A percentile compares a stretch with the other conserved stretches of the same genome.
phyloP scores from a whole-genome alignment of 2,329 filamentous ascomycete genomes.

The Chaetomium globosum region DNA sequence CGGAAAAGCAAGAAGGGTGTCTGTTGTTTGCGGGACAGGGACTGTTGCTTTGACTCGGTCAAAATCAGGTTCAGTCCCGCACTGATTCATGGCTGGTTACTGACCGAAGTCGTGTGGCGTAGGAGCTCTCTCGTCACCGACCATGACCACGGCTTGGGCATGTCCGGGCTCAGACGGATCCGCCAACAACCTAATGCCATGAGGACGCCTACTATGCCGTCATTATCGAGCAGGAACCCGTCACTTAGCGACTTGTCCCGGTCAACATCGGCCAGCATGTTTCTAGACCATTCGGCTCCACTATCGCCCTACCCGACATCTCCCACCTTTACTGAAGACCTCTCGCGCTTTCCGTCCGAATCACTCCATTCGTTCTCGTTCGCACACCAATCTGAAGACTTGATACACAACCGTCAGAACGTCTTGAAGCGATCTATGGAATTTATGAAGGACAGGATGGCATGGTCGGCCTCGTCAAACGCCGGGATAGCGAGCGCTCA shows the following conservation, averaged over 20 bases:
- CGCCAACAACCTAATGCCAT: constrained; percentile 74
- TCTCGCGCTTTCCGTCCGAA: constrained; percentile 89
- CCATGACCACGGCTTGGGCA: constrained; percentile 83
- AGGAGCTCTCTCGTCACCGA: constrained; percentile 82
- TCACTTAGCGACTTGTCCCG: constrained; percentile 60
- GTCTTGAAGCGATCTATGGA: constrained; percentile 91
- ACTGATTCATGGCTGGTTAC: constrained; percentile 20
- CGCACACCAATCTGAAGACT: constrained; percentile 90
- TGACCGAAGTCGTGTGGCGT: constrained; percentile 34
- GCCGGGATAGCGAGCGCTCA: constrained; percentile 80
- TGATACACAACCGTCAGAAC: constrained; percentile 87
- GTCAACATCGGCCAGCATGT: constrained; percentile 71
- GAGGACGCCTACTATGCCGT: constrained; percentile 66
- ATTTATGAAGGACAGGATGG: constrained; percentile 91
- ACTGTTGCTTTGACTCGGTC: constrained; percentile 11
- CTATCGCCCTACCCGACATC: constrained; percentile 67
- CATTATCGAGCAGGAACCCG: constrained; percentile 62
- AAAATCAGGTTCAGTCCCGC: constrained; percentile 23
- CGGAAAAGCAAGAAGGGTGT: constrained; percentile 25
- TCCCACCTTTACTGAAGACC: constrained; percentile 81
- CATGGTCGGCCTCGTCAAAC: constrained; percentile 71
- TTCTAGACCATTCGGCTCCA: constrained; percentile 56
- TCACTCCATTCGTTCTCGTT: constrained; percentile 98
- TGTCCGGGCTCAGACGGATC: constrained; percentile 88
- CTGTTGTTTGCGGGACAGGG: background rate